phyloP scores from a whole-genome alignment of 192 early-diverging fungal species.

The Dissophora ornata region DNA sequence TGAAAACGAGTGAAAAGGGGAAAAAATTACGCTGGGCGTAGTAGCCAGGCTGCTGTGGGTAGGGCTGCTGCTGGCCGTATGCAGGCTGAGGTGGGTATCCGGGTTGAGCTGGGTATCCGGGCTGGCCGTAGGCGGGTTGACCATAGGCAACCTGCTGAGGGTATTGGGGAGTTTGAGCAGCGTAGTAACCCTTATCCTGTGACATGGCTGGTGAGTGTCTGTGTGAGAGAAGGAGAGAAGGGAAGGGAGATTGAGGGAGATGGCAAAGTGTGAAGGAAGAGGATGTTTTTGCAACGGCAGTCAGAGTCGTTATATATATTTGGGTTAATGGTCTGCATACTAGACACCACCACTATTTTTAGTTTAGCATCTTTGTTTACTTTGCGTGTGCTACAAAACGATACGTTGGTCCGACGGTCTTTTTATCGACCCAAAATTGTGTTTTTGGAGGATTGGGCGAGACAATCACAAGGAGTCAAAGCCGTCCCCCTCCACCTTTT shows the following conservation, averaged over 20 bases:
- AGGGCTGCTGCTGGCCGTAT: slow-evolving; percentile 13
- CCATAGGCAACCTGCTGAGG: slow-evolving; percentile 35
- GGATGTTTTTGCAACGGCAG: no score
- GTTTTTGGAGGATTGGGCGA: no score
- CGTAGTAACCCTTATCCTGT: slow-evolving; percentile 37
- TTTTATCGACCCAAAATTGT: no score
- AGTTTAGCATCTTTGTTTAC: no score
- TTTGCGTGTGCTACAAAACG: no score
- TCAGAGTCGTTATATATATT: no score
- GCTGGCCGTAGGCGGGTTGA: slow-evolving; percentile 23
- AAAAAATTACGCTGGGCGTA: no score
- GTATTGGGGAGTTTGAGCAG: slow-evolving; percentile 30
- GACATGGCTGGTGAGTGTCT: slow-evolving; percentile 6
- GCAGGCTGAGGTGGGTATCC: slow-evolving; percentile 20
- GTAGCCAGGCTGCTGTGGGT: background rate
- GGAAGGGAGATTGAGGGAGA: background rate
- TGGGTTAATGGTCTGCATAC: no score
- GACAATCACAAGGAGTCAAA: no score
- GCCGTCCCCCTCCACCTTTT: no score
- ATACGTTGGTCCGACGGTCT: no score
- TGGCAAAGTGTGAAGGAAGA: background rate
- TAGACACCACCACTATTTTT: no score
- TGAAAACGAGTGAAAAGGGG: background rate
- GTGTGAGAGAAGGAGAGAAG: slow-evolving; percentile 1
- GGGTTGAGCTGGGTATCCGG: slow-evolving; percentile 2